Percentiles rank a stretch among this genome's conserved stretches.
Conservation (phyloP, 2,329 filamentous ascomycete species). For the Stachybotrys chartarum region DNA sequence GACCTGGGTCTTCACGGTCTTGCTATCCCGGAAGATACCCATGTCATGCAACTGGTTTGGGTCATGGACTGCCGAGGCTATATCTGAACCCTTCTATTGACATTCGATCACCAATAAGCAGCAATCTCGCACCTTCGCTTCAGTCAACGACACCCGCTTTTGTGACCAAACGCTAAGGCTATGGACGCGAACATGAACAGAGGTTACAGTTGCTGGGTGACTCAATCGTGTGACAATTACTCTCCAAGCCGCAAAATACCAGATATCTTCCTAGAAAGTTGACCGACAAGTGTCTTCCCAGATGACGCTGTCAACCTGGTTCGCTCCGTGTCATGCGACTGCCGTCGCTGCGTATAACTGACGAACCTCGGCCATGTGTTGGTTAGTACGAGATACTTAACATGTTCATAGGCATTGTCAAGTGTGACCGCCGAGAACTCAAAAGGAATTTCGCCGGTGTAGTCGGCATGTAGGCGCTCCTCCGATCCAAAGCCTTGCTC, state of each 20-base stretch:
- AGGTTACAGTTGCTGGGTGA: no score
- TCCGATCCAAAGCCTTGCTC: neutral
- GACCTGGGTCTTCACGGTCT: no score
- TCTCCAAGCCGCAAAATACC: neutral
- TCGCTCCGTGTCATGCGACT: neutral
- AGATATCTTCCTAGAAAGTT: neutral
- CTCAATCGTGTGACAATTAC: neutral
- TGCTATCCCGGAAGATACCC: no score
- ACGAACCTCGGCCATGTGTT: constrained; percentile 61
- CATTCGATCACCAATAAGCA: no score
- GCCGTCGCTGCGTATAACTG: constrained; percentile 15
- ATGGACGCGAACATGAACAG: no score
- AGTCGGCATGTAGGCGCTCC: constrained; percentile 12
- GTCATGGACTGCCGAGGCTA: no score
- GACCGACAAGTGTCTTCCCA: neutral
- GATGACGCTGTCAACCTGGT: neutral
- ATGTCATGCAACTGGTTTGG: no score
- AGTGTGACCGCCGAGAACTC: constrained; percentile 47
- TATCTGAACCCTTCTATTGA: no score
- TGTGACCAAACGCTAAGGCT: no score
- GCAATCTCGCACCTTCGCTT: no score
- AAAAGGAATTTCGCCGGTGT: constrained; percentile 35
- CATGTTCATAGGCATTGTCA: constrained; percentile 47
- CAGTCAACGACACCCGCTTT: no score
- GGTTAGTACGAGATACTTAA: constrained; percentile 61